Evolutionary conservation across 2,329 filamentous ascomycete species (phyloP).

Genomic region (Didymella sp.): DNA sequence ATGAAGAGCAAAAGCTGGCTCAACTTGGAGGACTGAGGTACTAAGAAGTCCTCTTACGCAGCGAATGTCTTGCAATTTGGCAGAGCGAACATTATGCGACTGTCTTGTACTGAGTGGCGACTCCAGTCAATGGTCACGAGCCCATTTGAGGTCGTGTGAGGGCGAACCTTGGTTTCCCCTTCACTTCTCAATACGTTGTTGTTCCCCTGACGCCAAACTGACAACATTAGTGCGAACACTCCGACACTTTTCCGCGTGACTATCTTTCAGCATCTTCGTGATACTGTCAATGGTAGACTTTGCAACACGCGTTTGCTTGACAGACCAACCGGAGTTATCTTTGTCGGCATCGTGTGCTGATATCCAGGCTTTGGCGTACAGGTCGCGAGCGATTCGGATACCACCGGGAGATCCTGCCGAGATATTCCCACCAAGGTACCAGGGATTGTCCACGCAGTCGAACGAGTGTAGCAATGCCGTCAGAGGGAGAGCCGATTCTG

Average conservation of each 20-base stretch:
- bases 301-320: conserved; percentile 58
- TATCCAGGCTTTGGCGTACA: conserved; percentile 66
- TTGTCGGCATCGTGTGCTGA: conserved; percentile 68
- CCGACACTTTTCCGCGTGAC: conserved; percentile 17
- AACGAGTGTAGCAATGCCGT: conserved; percentile 71
- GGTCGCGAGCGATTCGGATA: conserved; percentile 60
- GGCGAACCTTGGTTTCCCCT: not conserved
- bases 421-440: conserved; percentile 68
- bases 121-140: not conserved
- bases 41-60: not conserved
- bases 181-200: conserved; percentile 29
- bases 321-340: conserved; percentile 60
- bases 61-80: not conserved
- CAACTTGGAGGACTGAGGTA: not conserved
- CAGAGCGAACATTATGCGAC: not conserved
- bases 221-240: conserved; percentile 28
- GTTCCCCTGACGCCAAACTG: conserved; percentile 30
- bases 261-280: conserved; percentile 37
- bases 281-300: conserved; percentile 43
- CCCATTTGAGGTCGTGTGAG: not conserved
- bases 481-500: conserved; percentile 65
- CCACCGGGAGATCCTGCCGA: conserved; percentile 65
- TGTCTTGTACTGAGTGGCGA: not conserved
- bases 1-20: not conserved
- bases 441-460: conserved; percentile 65